These are phyloP conservation scores for Yamadazyma endophytica DNA, from an alignment of 805 yeast genomes.

Conservation along the genomic window DNA sequence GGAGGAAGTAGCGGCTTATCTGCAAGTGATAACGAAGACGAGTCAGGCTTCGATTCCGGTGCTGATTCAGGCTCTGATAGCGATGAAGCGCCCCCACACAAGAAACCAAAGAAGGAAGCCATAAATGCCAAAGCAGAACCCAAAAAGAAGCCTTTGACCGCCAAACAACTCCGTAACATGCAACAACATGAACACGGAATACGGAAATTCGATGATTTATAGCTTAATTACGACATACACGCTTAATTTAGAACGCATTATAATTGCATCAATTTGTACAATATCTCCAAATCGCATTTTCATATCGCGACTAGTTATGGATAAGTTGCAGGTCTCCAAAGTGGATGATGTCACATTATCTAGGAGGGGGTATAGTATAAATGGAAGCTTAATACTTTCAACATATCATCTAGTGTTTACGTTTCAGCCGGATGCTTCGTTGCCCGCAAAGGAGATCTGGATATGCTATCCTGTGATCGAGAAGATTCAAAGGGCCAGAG, in stretches of 20 bases:
- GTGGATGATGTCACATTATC: conserved; percentile 36
- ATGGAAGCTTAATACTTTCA: conserved; percentile 35
- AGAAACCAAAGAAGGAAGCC: conserved; percentile 2
- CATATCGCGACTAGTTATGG: no score
- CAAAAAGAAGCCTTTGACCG: conserved; percentile 26
- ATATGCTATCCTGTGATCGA: conserved; percentile 83
- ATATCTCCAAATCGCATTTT: no score
- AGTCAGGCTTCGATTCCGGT: conserved; percentile 1
- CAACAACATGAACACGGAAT: conserved; percentile 63
- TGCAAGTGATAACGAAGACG: conserved; percentile 2
- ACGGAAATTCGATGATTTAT: conserved; percentile 58
- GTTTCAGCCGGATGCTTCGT: conserved; percentile 15
- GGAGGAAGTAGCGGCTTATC: conserved; percentile 3
- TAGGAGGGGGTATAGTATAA: conserved; percentile 33
- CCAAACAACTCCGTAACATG: conserved; percentile 44
- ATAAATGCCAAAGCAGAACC: conserved; percentile 12
- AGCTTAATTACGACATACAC: conserved; percentile 3
- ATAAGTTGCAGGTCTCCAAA: conserved; percentile 18
- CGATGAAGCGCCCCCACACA: conserved; percentile 1
- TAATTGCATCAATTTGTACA: background rate
- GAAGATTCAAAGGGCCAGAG: conserved; percentile 50
- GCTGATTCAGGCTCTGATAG: background rate
- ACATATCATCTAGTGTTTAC: conserved; percentile 37
- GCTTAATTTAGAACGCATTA: background rate
- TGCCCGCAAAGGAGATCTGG: conserved; percentile 63